Evolutionary conservation across 129 eudicot species (phyloP).

Genomic region (Apium graveolens): DNA sequence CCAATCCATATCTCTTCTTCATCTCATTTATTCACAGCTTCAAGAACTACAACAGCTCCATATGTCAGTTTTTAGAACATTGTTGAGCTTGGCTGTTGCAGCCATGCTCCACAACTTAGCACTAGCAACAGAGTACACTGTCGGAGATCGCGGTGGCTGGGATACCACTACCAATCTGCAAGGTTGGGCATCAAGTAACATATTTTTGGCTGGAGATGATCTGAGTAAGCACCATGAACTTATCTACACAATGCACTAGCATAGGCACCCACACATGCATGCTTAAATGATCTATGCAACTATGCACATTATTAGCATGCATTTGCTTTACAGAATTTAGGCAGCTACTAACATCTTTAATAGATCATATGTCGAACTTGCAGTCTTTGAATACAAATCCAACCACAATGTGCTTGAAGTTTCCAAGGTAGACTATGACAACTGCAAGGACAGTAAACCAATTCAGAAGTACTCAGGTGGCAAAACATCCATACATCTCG

Average conservation of each 20-base stretch:
- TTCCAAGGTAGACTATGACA: constrained; percentile 33
- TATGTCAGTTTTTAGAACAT: background rate
- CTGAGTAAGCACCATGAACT: constrained; percentile 24
- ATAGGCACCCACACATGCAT: background rate
- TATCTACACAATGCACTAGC: background rate
- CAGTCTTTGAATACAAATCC: constrained; percentile 45
- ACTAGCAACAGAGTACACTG: constrained; percentile 39
- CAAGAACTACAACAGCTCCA: background rate
- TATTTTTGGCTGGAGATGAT: constrained; percentile 51
- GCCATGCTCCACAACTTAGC: constrained; percentile 23
- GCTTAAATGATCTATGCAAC: background rate
- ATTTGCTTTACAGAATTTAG: background rate
- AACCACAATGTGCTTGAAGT: constrained; percentile 58
- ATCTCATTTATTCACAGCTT: background rate
- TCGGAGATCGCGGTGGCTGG: constrained; percentile 63
- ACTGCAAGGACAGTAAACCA: constrained; percentile 38
- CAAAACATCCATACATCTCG: constrained; percentile 32
- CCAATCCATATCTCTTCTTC: background rate
- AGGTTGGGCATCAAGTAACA: constrained; percentile 44
- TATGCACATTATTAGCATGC: background rate
- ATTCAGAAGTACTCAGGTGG: constrained; percentile 22
- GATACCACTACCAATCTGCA: constrained; percentile 27
- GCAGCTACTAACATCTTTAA: background rate
- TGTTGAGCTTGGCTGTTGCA: constrained; percentile 30
- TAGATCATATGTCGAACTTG: constrained; percentile 4